A percentile compares a stretch with the other conserved stretches of the same genome.
These are phyloP conservation scores for Achlya hypogyna DNA, from an alignment of 352 stramenopile genomes.

Conservation along the genomic window DNA sequence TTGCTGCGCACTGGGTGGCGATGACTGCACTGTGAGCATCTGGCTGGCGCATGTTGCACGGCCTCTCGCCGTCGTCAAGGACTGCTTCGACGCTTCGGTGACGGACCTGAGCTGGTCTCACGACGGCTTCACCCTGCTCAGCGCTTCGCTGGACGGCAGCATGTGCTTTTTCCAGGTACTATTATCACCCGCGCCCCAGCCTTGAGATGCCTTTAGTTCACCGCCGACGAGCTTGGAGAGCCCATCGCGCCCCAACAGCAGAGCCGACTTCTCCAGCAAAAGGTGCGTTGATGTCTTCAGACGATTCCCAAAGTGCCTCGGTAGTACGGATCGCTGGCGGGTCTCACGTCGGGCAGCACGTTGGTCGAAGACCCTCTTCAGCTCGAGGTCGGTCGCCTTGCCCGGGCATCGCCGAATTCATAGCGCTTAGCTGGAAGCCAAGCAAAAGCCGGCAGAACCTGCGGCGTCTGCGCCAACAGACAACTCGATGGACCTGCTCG, in stretches of 20 bases:
- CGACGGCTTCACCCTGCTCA: conserved; percentile 47
- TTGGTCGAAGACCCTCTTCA: conserved; percentile 75
- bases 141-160: conserved; percentile 67
- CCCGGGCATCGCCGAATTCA: background rate
- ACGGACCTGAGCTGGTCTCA: conserved; percentile 72
- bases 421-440: conserved; percentile 50
- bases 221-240: conserved; percentile 45
- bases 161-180: conserved; percentile 67
- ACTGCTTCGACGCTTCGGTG: conserved; percentile 78
- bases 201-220: conserved; percentile 25
- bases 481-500: conserved; percentile 3
- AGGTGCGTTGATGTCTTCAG: conserved; percentile 28
- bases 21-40: conserved; percentile 79
- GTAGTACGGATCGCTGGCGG: conserved; percentile 73
- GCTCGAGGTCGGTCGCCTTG: conserved; percentile 36
- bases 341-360: conserved; percentile 68
- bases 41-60: conserved; percentile 73
- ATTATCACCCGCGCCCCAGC: background rate
- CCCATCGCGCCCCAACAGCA: conserved; percentile 63
- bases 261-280: conserved; percentile 71
- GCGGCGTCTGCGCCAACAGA: background rate
- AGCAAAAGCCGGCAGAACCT: conserved; percentile 20
- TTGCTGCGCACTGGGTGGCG: conserved; percentile 70
- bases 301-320: background rate
- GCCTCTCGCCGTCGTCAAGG: conserved; percentile 65